These are phyloP conservation scores for Capsicum rhomboideum DNA, from an alignment of 257 asterid genomes.

Conservation along the genomic window DNA sequence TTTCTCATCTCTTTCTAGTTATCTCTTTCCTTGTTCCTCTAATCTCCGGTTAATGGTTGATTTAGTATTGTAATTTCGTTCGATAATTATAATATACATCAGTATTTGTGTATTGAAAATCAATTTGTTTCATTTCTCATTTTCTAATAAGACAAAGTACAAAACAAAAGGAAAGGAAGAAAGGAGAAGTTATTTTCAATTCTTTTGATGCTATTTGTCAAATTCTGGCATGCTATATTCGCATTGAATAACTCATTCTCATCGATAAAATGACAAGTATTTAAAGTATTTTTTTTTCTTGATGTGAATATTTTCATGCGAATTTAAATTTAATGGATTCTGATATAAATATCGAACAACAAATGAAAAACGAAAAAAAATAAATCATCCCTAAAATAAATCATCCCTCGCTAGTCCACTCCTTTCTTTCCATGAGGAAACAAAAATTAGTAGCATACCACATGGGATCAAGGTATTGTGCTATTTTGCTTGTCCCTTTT, in stretches of 20 bases:
- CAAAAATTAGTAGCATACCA: not conserved
- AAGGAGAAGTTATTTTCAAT: not conserved
- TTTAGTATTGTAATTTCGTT: too few species aligned
- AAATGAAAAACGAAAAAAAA: fast-evolving
- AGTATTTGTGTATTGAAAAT: too few species aligned
- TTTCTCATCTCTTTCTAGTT: too few species aligned
- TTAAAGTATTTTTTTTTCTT: too few species aligned
- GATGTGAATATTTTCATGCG: too few species aligned
- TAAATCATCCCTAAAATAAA: too few species aligned
- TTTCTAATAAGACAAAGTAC: not conserved
- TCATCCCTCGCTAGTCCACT: not conserved
- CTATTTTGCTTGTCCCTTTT: not conserved
- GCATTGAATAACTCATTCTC: not conserved
- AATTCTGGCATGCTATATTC: not conserved
- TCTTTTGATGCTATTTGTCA: not conserved
- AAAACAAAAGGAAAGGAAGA: not conserved
- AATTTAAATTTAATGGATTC: not conserved
- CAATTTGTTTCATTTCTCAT: too few species aligned
- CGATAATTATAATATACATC: too few species aligned
- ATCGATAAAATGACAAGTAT: too few species aligned
- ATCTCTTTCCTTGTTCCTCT: too few species aligned
- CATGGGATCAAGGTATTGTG: not conserved
- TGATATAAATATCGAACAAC: fast-evolving
- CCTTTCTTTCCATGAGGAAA: not conserved
- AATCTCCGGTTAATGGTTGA: too few species aligned